These are phyloP conservation scores for Hanseniaspora lachancei DNA, from an alignment of 805 yeast genomes.

Conservation along the genomic window DNA sequence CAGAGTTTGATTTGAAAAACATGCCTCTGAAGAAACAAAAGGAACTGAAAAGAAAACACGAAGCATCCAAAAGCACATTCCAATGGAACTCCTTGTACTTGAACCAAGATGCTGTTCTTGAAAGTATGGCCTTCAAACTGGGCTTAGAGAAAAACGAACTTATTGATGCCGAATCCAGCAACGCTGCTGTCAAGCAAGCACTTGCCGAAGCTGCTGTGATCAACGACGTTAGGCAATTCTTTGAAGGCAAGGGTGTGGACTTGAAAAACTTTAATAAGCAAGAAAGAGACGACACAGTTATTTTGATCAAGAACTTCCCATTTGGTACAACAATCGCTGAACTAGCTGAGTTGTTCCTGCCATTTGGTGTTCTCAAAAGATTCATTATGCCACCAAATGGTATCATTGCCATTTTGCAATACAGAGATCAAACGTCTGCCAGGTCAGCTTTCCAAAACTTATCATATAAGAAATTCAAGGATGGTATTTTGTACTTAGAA, in stretches of 20 bases:
- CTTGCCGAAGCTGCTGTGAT: conserved; percentile 93
- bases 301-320: conserved; percentile 82
- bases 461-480: conserved; percentile 77
- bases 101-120: conserved; percentile 84
- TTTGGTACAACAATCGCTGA: conserved; percentile 73
- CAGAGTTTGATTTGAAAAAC: conserved; percentile 82
- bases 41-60: conserved; percentile 68
- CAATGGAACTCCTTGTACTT: conserved; percentile 90
- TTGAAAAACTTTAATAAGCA: conserved; percentile 48
- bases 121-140: conserved; percentile 70
- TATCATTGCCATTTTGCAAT: conserved; percentile 87
- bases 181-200: conserved; percentile 90
- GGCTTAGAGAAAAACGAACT: conserved; percentile 75
- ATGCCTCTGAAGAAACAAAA: conserved; percentile 85
- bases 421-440: conserved; percentile 67
- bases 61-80: conserved; percentile 76
- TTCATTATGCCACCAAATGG: conserved; percentile 92
- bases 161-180: conserved; percentile 74
- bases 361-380: conserved; percentile 67
- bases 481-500: conserved; percentile 76
- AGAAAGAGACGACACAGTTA: conserved; percentile 61
- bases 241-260: conserved; percentile 77
- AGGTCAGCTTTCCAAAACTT: conserved; percentile 80
- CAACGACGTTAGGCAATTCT: conserved; percentile 77
- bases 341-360: conserved; percentile 64